Percentiles rank a stretch among this genome's conserved stretches.
Evolutionary conservation across 2,329 filamentous ascomycete genomes (phyloP).

Genomic region (Grosmannia clavigera): DNA sequence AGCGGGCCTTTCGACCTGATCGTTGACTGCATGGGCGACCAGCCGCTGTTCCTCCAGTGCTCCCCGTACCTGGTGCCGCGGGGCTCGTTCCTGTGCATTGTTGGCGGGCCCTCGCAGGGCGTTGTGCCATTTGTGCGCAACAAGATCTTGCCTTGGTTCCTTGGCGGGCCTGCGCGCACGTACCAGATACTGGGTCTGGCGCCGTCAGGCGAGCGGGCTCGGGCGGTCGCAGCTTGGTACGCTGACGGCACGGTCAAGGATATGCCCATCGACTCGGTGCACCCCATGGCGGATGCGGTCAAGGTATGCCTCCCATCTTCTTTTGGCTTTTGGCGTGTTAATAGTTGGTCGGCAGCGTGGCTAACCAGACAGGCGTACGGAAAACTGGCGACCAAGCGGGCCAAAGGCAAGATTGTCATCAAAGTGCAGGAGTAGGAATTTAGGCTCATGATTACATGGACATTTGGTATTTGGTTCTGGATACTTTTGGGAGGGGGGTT

Average conservation of each 20-base stretch:
- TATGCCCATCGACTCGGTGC: slow-evolving; percentile 20
- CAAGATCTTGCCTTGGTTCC: slow-evolving; percentile 18
- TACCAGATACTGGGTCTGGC: slow-evolving; percentile 19
- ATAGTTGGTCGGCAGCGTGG: too few species aligned
- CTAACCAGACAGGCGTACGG: slow-evolving; percentile 17
- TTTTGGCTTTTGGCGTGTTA: not conserved
- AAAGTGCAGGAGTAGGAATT: slow-evolving; percentile 20
- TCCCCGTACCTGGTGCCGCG: slow-evolving; percentile 24
- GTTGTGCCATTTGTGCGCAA: slow-evolving; percentile 19
- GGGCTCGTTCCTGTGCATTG: slow-evolving; percentile 23
- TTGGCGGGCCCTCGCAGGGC: slow-evolving; percentile 19
- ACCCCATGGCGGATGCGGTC: slow-evolving; percentile 16
- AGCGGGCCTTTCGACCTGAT: slow-evolving; percentile 26
- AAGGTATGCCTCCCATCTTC: slow-evolving; percentile 13
- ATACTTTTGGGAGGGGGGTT: not conserved
- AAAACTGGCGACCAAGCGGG: slow-evolving; percentile 18
- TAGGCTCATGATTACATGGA: not conserved
- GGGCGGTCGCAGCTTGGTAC: slow-evolving; percentile 16
- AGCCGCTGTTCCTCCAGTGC: slow-evolving; percentile 29
- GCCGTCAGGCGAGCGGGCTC: slow-evolving; percentile 17
- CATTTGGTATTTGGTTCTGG: not conserved
- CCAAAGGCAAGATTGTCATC: slow-evolving; percentile 22
- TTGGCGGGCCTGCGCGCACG: slow-evolving; percentile 20
- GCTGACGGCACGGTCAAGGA: slow-evolving; percentile 16
- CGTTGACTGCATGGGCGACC: slow-evolving; percentile 36